Percentiles rank a stretch among this genome's conserved stretches.
These are phyloP conservation scores for Aspergillus nidulans DNA, from an alignment of 495 filamentous ascomycete species.

Conservation along the genomic window DNA sequence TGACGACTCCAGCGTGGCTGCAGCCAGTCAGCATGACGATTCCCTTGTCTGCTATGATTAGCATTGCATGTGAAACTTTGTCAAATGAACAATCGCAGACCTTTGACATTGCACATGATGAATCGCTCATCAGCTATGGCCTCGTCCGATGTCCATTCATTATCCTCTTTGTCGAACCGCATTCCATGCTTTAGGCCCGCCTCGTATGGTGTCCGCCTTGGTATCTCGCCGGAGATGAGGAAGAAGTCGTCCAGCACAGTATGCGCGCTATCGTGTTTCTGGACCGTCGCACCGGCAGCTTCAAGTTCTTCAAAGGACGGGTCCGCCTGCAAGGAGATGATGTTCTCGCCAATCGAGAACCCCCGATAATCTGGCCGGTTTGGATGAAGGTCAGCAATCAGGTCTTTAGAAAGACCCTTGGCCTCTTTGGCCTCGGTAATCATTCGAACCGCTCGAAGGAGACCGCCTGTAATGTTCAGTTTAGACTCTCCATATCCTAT, in stretches of 20 bases:
- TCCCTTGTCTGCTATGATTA: constrained; percentile 40
- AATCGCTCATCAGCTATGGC: constrained; percentile 55
- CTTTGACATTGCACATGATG: constrained; percentile 55
- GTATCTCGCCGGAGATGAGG: constrained; percentile 55
- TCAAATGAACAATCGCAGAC: constrained; percentile 18
- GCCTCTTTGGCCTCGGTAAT: constrained; percentile 43
- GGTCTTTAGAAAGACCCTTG: constrained; percentile 20
- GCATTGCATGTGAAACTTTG: neutral
- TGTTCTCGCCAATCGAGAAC: constrained; percentile 35
- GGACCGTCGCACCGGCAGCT: constrained; percentile 40
- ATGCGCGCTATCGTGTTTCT: constrained; percentile 43
- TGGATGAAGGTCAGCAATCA: constrained; percentile 54
- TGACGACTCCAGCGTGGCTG: constrained; percentile 58
- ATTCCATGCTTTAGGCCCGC: constrained; percentile 46
- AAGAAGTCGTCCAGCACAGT: constrained; percentile 53
- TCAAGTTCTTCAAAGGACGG: constrained; percentile 52
- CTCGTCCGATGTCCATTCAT: constrained; percentile 52
- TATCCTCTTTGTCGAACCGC: constrained; percentile 39
- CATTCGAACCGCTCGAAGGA: constrained; percentile 41
- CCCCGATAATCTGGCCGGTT: constrained; percentile 52
- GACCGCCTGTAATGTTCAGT: constrained; percentile 40
- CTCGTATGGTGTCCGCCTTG: constrained; percentile 51
- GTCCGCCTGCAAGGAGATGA: constrained; percentile 54
- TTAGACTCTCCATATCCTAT: neutral
- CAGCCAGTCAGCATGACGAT: constrained; percentile 61